Percentiles rank a stretch among this genome's conserved stretches.
These are phyloP conservation scores for Solanum pinnatisectum DNA, from an alignment of 257 asterid genomes.

Conservation along the genomic window DNA sequence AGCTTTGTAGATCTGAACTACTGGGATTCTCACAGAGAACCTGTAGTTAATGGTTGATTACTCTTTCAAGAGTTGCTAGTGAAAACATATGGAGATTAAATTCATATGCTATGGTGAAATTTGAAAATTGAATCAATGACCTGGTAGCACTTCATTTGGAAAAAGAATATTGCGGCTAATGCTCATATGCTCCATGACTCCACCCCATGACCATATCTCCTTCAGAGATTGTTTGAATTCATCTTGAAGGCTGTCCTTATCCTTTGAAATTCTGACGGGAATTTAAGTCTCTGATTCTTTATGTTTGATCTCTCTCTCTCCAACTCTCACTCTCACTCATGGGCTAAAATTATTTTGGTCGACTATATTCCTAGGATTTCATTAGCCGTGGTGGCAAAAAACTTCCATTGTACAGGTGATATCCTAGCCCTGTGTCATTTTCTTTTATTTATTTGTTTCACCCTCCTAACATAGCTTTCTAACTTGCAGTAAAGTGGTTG, in stretches of 20 bases:
- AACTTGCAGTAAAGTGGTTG: conserved; percentile 66
- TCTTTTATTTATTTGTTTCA: conserved; percentile 2
- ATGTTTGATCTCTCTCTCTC: conserved; percentile 6
- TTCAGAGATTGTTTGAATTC: neutral
- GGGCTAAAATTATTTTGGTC: conserved; percentile 1
- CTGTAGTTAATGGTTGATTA: neutral
- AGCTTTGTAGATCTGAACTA: neutral
- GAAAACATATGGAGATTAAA: neutral
- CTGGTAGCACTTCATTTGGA: neutral
- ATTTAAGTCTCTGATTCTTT: neutral
- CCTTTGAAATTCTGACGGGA: neutral
- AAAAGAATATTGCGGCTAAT: neutral
- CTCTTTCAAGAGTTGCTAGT: neutral
- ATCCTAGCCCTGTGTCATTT: conserved; percentile 5
- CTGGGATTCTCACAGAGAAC: neutral
- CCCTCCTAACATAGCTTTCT: conserved; percentile 14
- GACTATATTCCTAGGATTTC: conserved; percentile 48
- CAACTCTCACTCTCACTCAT: neutral
- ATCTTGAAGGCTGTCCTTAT: neutral
- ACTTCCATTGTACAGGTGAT: conserved; percentile 80
- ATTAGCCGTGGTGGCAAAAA: conserved; percentile 60
- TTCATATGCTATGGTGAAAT: neutral
- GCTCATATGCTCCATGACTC: conserved; percentile 2
- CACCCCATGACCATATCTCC: neutral
- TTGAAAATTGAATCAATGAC: neutral